Evolutionary conservation across 2,329 filamentous ascomycete species (phyloP), one percentile per base, ranked within the genome.

Genomic region (Ophiobolus disseminans): DNA sequence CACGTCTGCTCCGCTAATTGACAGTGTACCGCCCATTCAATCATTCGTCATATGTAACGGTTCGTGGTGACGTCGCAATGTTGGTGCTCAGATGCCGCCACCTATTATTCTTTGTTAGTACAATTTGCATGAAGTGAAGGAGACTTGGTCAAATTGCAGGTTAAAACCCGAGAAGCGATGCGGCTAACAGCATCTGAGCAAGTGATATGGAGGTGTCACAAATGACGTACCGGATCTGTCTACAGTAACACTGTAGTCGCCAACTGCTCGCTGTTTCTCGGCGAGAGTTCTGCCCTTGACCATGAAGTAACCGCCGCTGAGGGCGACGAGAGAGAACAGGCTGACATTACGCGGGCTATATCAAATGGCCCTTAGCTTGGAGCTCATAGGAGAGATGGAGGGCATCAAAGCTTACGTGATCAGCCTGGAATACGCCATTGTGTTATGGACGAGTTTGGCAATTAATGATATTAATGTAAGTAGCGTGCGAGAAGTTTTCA

Each of bases 231-330:
- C 70, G 16, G 70, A 73, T 40, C 70, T 55, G 28, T 73, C 67
- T 16, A 72, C 68, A 11, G 64, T 57, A 11, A 73, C 70, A 14
- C 63, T 69, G 40, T 71, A 73, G 44, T 73, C 69, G 13, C 70
- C 68, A 16, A 41, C 55, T 9, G 52, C 50, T 30, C 58, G 60
- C 48, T 65, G 62, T 47, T 66, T 68, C n/a, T 54, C 55, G 7
- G 63, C 58, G 14, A 70, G 30, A 2, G 62, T 48, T 32, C 54
- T 63, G 17, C 69, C 66, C 45, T 69, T 73, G 19, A 73, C 21
- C 25, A 68, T 55, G 36, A 71, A 45, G 43, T 69, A 72, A 5
- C 68, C 65, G 36, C 67, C 63, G 17, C 66, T 63, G 13, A 74
- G 55, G 5, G 69, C 65, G 14, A 67, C 21, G 8, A 69, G 34